phyloP scores from a whole-genome alignment of 1,284 basidiomycete genomes.

The Cutaneotrichosporon cavernicola region DNA sequence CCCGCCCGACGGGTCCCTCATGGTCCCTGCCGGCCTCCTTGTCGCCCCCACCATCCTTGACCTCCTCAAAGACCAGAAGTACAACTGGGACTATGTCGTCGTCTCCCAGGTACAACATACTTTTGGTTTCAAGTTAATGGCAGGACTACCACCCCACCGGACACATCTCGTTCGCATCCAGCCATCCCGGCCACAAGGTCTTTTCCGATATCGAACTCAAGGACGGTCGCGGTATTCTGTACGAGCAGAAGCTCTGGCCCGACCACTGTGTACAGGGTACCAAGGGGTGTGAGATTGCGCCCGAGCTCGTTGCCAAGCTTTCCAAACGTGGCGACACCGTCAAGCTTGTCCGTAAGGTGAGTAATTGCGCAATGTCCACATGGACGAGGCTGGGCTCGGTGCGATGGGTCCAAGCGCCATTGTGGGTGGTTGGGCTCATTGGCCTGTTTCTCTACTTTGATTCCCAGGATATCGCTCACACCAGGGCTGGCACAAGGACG shows the following conservation, averaged over 20 bases:
- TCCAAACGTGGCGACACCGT: conserved; percentile 29
- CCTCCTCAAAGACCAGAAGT: conserved; percentile 55
- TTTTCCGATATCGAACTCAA: conserved; percentile 55
- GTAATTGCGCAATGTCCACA: conserved; percentile 7
- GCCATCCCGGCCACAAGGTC: conserved; percentile 54
- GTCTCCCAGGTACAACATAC: conserved; percentile 52
- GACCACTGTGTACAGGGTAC: conserved; percentile 56
- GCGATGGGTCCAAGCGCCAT: not conserved
- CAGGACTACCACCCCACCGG: conserved; percentile 59
- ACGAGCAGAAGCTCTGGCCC: conserved; percentile 59
- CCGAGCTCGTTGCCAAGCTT: conserved; percentile 28
- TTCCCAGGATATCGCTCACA: not conserved
- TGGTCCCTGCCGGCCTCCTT: conserved; percentile 56
- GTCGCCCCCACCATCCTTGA: conserved; percentile 57
- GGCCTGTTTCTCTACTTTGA: not conserved
- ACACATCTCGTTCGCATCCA: conserved; percentile 65
- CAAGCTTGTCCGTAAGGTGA: conserved; percentile 44
- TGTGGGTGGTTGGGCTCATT: not conserved
- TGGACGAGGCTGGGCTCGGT: no score
- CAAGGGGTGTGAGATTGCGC: conserved; percentile 40
- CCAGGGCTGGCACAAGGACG: conserved; percentile 51
- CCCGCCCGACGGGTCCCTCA: conserved; percentile 61
- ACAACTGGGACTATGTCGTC: conserved; percentile 58
- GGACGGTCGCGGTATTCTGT: conserved; percentile 37
- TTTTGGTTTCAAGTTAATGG: not conserved